Base-by-base conservation (phyloP, 192 early-diverging fungal species). In the Entomortierella parvispora region DNA sequence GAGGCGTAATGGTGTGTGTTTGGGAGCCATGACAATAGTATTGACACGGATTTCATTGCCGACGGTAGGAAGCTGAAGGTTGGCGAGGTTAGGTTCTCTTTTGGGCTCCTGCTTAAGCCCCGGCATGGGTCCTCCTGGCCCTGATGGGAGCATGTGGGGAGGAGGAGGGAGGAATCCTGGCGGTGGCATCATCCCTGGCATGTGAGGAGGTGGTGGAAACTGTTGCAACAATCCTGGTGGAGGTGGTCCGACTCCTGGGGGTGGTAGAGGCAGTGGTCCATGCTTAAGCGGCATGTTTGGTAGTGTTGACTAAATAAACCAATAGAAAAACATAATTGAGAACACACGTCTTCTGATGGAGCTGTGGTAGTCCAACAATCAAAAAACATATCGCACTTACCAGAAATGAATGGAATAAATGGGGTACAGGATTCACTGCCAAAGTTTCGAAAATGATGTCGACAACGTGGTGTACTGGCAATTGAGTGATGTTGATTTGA, bases 361-460 rank as follows among this genome's bases (percentile, higher is more conserved):
- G 18, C 28, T 31, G 29, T 20, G 14, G n/a, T 3, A 8, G 20
- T 7, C 37, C 18, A 17, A n/a, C 3, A 55, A 4, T 5, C 20
- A 55, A 32, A 25, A 29, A 31, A 6, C 10, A 53, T 28, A 26
- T 42, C 34, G 28, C 15, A 22, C 65, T 50, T 68, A 77, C 74
- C 49, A 77, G 57, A 23, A 77, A 77, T 1, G 74, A 77, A 26
- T 77, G 74, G 37, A 77, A 77, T 34, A 77, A 61, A 15, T 68
- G 74, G 0, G 74, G 74, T 8, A 77, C 61, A 11, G 34, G 22
- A 26, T 77, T 77, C 0, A 65, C 59, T 5, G 61, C 60, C 9
- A 77, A 54, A 10, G 65, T 68, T 25, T 77, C 74, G 17, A 77
- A 68, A 31, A 77, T 77, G 14, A 77, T 65, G 18, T 77, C 74